Percentiles rank a stretch among this genome's conserved stretches.
Conservation (phyloP, 805 yeast genomes). For the Kuraishia cidri region DNA sequence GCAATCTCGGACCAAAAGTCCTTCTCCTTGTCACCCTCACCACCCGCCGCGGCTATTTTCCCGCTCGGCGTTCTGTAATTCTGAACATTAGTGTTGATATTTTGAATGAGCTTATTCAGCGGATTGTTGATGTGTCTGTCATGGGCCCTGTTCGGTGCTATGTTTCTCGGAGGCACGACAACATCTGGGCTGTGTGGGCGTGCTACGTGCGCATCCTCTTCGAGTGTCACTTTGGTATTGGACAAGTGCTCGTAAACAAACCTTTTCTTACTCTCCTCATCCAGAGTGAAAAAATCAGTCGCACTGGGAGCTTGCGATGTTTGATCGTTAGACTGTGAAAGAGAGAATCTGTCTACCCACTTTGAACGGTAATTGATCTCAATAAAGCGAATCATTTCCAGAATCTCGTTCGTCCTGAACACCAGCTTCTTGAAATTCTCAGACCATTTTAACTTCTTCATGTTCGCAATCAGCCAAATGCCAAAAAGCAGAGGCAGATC, state of each 20-base stretch:
- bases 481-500: slow-evolving; percentile 73
- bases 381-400: slow-evolving; percentile 44
- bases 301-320: too few relatives aligned
- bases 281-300: not conserved
- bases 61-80: slow-evolving; percentile 1
- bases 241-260: not conserved
- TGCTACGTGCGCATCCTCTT: too few relatives aligned
- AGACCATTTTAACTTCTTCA: slow-evolving; percentile 52
- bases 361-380: slow-evolving; percentile 45
- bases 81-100: slow-evolving; percentile 13
- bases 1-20: slow-evolving; percentile 10
- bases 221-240: too few relatives aligned
- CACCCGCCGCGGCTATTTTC: not conserved
- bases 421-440: slow-evolving; percentile 25
- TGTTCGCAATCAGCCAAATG: slow-evolving; percentile 49
- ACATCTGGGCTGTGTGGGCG: too few relatives aligned
- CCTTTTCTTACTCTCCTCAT: not conserved
- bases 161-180: not conserved
- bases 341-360: slow-evolving; percentile 60
- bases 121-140: slow-evolving; percentile 8
- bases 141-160: not conserved
- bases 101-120: slow-evolving; percentile 19
- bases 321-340: not conserved
- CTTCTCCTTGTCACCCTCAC: not conserved
- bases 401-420: slow-evolving; percentile 41